Base-by-base conservation (phyloP, 2,329 filamentous ascomycete genomes). In the Ceratocystis cacaofunesta region DNA sequence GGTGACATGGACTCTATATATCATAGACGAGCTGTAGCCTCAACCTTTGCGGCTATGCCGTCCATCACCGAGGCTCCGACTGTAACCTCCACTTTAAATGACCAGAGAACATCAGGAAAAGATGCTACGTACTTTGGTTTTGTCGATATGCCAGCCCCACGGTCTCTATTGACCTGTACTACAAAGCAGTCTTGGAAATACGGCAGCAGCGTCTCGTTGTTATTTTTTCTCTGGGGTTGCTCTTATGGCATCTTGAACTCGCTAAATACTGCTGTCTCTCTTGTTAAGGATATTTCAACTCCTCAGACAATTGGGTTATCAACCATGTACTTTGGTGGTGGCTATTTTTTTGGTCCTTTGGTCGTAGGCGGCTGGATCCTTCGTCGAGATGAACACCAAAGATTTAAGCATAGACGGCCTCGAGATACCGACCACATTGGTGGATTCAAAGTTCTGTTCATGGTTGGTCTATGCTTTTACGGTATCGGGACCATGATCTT, bases 191-290 rank as follows among this genome's bases (percentile, higher is more conserved):
- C 86, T 0, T 76, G 88, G 69, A 87, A 85, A 69, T 89, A 90
- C 69, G 86, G 88, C 71, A 80, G 82, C 17, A 78, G 90, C 68
- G 90, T 95, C 25, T 89, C 88, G 0, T 81, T 92, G 5, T 78
- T 96, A 0, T 95, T 96, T 75, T 85, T 95, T 69, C 77, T 96
- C 2, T 95, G 90, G 91, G 92, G 92, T 0, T 87, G 96, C 66
- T 91, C 90, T 0, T 96, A 96, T 70, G 92, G 92, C 0, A 80
- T 96, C 1, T 78, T 96, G 5, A 90, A 94, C 71, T 87, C 86
- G 0, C 80, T 96, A 32, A 95, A 95, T 72, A 81, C 80, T 22
- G 84, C 84, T 28, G 85, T 90, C 63, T 83, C 86, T 44, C 72
- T 75, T 12, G 81, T 90, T 5, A 81, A 85, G 15, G 71, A 80